These are phyloP conservation scores for Starmerella vitae DNA, from an alignment of 805 yeast genomes.

Conservation along the genomic window DNA sequence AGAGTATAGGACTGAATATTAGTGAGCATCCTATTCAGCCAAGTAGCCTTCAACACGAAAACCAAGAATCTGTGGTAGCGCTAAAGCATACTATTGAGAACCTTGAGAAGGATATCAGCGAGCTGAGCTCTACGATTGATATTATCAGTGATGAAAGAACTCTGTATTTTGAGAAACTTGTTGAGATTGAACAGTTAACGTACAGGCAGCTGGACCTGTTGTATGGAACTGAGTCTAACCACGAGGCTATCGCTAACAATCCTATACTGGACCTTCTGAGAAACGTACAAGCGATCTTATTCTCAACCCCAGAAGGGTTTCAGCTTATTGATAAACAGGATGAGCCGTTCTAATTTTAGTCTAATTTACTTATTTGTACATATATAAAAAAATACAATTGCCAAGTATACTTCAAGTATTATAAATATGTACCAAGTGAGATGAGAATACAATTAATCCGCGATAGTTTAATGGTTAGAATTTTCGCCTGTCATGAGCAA, in stretches of 20 bases:
- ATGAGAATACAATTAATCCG: constrained; percentile 6
- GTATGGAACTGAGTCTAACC: constrained; percentile 31
- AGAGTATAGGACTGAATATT: neutral
- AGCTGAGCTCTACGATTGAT: constrained; percentile 40
- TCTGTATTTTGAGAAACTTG: constrained; percentile 76
- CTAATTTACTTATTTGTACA: neutral
- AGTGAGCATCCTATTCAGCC: neutral
- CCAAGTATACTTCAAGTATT: too few relatives aligned
- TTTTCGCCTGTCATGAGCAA: constrained; percentile 16
- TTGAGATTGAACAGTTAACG: constrained; percentile 74
- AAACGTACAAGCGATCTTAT: constrained; percentile 62
- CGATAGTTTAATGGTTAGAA: constrained; percentile 19
- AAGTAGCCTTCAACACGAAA: neutral
- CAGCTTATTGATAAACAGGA: constrained; percentile 35
- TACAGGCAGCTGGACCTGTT: constrained; percentile 47
- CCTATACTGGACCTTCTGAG: constrained; percentile 32
- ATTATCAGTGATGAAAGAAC: constrained; percentile 63
- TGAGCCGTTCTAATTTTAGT: constrained; percentile 15
- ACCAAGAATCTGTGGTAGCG: neutral
- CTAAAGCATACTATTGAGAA: constrained; percentile 13
- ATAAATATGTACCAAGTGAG: too few relatives aligned
- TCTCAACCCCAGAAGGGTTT: constrained; percentile 75
- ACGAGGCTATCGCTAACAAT: constrained; percentile 18
- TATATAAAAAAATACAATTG: too few relatives aligned
- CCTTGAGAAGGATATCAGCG: constrained; percentile 34